Base-by-base conservation (phyloP, 139 green algal genomes). In the Coccomyxa sp. region DNA sequence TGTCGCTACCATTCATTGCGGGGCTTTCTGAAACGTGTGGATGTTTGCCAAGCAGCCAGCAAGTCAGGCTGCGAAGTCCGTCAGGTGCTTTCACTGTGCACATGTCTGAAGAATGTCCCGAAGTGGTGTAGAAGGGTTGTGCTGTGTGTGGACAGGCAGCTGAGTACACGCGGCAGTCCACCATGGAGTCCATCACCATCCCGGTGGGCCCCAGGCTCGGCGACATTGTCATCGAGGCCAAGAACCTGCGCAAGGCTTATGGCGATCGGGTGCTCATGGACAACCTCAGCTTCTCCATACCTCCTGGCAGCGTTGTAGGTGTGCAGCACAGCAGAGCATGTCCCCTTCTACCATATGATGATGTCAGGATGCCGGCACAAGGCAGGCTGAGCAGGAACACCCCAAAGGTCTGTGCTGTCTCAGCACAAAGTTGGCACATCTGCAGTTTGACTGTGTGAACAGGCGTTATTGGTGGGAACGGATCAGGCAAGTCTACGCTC, bases 391-490 rank as follows among this genome's bases (percentile, higher is more conserved):
- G 66, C 21, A 74, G 66, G 21, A 74, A 74, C 23, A 74, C 21
- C 23, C 21, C 9, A 23, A 74, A 9, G 66, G 66, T 27, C 23
- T 9, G 23, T 23, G 66, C 66, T 74, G 4, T 23, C 21, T 74
- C 21, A 32, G 23, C 71, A 25, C 14, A n/a, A 77, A 38, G 71
- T n/a, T 30, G 71, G 31, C n/a, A 18, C 23, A 45, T 15, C 71
- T 77, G 71, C 71, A 77, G 28, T 25, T 18, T 77, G 71, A 51
- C 4, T 71, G 63, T 28, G 18, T 71, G 63, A 11, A 79, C 80
- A 87, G 94, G 94, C 60, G 96, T 98, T 80, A 93, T 98, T 57
- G 95, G 95, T 79, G 92, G 90, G 58, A 91, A 90, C 67, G 89
- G 88, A 25, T 89, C 92, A 11, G 92, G 94, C 83, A 97, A 97